Percentiles rank a stretch among this genome's conserved stretches.
Evolutionary conservation across 768 basidiomycete species (phyloP).

Genomic region (Wakefieldia striispora): DNA sequence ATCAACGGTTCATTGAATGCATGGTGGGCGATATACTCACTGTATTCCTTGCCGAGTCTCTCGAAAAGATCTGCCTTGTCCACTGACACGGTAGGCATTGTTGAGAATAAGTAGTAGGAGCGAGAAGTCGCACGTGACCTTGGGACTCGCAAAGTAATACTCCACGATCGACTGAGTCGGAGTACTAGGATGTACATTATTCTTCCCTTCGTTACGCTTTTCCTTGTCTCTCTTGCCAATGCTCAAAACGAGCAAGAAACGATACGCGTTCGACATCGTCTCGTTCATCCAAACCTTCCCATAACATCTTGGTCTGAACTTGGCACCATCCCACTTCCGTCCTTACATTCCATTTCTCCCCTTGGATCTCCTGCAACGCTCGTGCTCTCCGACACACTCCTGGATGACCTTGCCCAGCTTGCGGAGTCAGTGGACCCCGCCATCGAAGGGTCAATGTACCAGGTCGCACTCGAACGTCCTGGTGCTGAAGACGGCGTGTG

Average conservation of each 20-base stretch:
- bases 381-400: slow-evolving; percentile 40
- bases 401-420: slow-evolving; percentile 48
- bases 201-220: slow-evolving; percentile 6
- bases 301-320: slow-evolving; percentile 24
- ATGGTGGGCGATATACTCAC: slow-evolving; percentile 40
- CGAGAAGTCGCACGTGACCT: not conserved
- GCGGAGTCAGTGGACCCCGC: slow-evolving; percentile 38
- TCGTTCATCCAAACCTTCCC: slow-evolving; percentile 32
- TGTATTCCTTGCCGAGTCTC: slow-evolving; percentile 77
- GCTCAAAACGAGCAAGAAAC: slow-evolving; percentile 11
- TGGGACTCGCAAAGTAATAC: too few relatives aligned
- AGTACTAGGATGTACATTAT: slow-evolving; percentile 14
- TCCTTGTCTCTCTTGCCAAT: slow-evolving; percentile 10
- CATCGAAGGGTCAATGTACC: slow-evolving; percentile 54
- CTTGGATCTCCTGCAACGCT: slow-evolving; percentile 34
- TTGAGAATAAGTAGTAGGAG: slow-evolving; percentile 1
- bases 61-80: slow-evolving; percentile 95
- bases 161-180: too few relatives aligned
- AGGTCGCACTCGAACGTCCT: slow-evolving; percentile 61
- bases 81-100: slow-evolving; percentile 93
- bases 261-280: slow-evolving; percentile 27
- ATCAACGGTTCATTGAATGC: slow-evolving; percentile 11
- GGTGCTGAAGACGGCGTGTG: slow-evolving; percentile 37
- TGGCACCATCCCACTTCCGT: slow-evolving; percentile 25
- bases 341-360: slow-evolving; percentile 33